Conservation (phyloP, 208 protist species). For the Trypanosoma caninum region DNA sequence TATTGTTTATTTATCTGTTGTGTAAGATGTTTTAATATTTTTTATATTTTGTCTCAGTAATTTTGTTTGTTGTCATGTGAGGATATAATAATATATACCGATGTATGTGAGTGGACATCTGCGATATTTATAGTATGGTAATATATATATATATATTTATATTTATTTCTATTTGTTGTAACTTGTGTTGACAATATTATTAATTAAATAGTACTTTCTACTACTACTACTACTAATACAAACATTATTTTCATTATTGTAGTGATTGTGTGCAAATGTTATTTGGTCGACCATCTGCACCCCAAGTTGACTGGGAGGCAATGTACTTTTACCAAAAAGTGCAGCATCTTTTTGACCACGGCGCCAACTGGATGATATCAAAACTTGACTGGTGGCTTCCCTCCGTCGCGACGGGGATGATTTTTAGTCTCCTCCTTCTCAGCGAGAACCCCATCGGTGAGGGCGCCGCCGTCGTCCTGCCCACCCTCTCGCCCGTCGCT, state of each 20-base stretch:
- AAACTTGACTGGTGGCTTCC: constrained; percentile 87
- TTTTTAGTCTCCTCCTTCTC: constrained; percentile 66
- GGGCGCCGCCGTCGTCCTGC: constrained; percentile 42
- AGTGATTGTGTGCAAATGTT: too few species aligned
- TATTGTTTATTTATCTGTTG: too few species aligned
- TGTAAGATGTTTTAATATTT: too few species aligned
- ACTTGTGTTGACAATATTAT: constrained; percentile 4
- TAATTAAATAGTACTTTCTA: constrained; percentile 9
- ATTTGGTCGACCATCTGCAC: constrained; percentile 60
- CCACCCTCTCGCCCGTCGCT: constrained; percentile 45
- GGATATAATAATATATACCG: too few species aligned
- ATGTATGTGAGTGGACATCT: too few species aligned
- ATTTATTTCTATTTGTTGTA: constrained; percentile 3
- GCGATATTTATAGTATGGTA: too few species aligned
- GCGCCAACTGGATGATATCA: constrained; percentile 61
- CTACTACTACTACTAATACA: background rate
- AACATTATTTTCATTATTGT: too few species aligned
- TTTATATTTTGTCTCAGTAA: too few species aligned
- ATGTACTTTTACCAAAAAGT: constrained; percentile 89
- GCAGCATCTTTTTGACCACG: constrained; percentile 80
- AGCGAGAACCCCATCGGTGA: constrained; percentile 58
- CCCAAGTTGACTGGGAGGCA: constrained; percentile 73
- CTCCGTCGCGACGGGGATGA: constrained; percentile 68
- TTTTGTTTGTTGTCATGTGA: too few species aligned
- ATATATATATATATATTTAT: constrained; percentile 17